Base-by-base conservation (phyloP, 1,284 basidiomycete genomes). In the Leucoagaricus sp. region DNA sequence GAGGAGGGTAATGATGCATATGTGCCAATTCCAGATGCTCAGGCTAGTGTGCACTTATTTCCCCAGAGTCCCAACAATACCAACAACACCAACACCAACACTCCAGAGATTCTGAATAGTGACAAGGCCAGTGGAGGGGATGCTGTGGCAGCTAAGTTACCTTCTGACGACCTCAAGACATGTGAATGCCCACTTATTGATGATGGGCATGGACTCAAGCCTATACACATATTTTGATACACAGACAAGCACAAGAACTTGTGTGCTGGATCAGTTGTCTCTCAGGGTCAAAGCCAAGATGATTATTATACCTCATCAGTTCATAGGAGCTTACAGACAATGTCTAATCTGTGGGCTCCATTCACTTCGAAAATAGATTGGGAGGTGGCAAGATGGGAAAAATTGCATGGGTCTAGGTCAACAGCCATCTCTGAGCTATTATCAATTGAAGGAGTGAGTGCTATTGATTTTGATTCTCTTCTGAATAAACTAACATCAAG, bases 311-410 rank as follows among this genome's bases (percentile, higher is more conserved):
- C 31, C 12, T 6, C 31, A 7, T 33, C 31, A 33, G 7, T 33
- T 33, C 36, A 38, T 15, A n/a, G 17, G 4, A n/a, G 17, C 13
- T 38, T 15, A 15, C 17, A 15, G 36, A n/a, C 34, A 23, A 40
- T 19, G 3, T 36, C 17, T 4, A 38, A 38, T 38, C 15, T 4
- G 4, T 38, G 36, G 36, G 56, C 57, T n/a, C 63, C 63, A 1
- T 65, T 64, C 53, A 1, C 8, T 0, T 62, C 59, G 13, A 58
- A 61, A 28, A 42, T 58, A 6, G 71, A 73, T 13, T 74, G 70
- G 71, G 69, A 72, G 29, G 54, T 73, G 25, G 72, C 68, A 1
- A 41, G 49, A 1, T 74, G 72, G 72, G 69, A 69, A 12, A 72
- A 72, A 52, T 49, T 67, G 8, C 63, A 62, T 19, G 68, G 71